Conservation (phyloP, 78 protist species). For the Guillardia theta region DNA sequence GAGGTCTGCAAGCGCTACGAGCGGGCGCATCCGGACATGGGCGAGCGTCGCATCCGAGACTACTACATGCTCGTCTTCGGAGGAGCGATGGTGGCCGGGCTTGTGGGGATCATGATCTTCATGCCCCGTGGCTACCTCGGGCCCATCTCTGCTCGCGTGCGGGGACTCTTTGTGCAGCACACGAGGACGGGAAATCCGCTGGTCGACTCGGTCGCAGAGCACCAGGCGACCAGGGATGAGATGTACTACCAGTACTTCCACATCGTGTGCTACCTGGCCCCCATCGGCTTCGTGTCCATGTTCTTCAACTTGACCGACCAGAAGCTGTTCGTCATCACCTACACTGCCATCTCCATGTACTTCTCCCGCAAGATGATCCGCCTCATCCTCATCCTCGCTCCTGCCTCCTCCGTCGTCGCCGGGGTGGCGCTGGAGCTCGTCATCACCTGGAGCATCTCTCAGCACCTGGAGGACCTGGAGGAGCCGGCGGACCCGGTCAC, state of each 20-base stretch:
- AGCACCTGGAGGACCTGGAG: neutral
- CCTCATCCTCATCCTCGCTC: neutral
- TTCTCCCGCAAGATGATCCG: neutral
- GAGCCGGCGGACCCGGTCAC: neutral
- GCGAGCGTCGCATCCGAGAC: neutral
- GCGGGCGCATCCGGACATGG: neutral
- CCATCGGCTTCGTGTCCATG: neutral
- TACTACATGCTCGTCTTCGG: neutral
- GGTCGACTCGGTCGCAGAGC: conserved; percentile 50
- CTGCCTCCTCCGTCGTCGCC: neutral
- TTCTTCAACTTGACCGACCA: neutral
- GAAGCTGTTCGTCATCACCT: neutral
- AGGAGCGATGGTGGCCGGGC: neutral
- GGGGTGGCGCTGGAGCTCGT: neutral
- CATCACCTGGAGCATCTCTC: neutral
- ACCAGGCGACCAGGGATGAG: conserved; percentile 32
- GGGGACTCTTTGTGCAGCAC: conserved; percentile 35
- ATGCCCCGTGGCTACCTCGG: conserved; percentile 2
- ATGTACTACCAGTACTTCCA: conserved; percentile 32
- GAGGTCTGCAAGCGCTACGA: neutral
- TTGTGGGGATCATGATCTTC: neutral
- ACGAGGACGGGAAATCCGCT: conserved; percentile 42
- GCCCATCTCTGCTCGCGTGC: conserved; percentile 15
- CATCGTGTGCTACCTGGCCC: neutral
- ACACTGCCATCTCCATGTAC: neutral